Evolutionary conservation across 176 grass and related monocot species (phyloP), one percentile per base, ranked within the genome.

Genomic region (Dactylis glomerata): DNA sequence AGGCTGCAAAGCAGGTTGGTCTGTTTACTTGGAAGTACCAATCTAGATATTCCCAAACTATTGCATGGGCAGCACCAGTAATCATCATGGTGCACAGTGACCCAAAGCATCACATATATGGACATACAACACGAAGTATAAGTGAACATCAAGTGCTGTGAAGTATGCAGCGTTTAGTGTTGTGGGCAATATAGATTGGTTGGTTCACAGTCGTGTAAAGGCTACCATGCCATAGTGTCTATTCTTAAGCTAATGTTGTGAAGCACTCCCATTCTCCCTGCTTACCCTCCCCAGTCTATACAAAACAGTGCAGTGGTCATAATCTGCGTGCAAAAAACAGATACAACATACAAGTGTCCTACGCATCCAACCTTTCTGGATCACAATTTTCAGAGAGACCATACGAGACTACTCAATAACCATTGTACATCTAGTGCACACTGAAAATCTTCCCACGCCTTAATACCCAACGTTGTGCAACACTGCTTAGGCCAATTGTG

Each of bases 391-490:
- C 16, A 67, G 45, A 33, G 4, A 5, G 44, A 75, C 3, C 31
- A 46, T 55, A 33, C 16, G 2, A 57, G 10, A 33, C 10, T 59
- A 22, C 24, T 80, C 38, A 74, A 67, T 8, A 30, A 81, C 61
- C 37, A 56, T 55, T 24, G 32, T n/a, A 76, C 66, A 84, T 20
- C 8, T 38, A 81, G 28, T 40, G 28, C 32, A 66, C 24, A 78
- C 10, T 59, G 2, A 22, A 72, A 31, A 26, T 55, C 2, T 80
- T 66, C 34, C 44, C 15, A 44, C 42, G 26, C 22, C 22, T 41
- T 84, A 47, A 67, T 67, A 45, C 1, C 54, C 40, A 84, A 80
- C 50, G 24, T 80, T 67, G 54, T 33, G 49, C 37, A 81, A 58
- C 30, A 59, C 2, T 10, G 37, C 19, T 46, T 73, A 38, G 19